A percentile compares a stretch with the other conserved stretches of the same genome.
phyloP scores from a whole-genome alignment of 2,329 filamentous ascomycete genomes.

The Allantophomopsis lycopodina region DNA sequence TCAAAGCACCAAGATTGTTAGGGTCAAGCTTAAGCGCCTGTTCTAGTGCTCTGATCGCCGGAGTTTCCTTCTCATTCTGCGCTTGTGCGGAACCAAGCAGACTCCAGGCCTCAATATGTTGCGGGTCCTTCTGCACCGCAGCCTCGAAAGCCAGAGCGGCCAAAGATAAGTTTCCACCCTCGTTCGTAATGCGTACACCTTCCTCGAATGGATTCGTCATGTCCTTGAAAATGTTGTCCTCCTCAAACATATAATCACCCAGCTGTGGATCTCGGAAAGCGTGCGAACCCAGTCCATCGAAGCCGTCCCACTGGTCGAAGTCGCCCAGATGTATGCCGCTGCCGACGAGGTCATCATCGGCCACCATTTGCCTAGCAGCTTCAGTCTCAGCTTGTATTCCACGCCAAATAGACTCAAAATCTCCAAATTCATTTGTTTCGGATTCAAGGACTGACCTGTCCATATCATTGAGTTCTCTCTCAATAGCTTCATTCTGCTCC shows the following conservation, averaged over 20 bases:
- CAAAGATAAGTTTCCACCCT: slow-evolving; percentile 86
- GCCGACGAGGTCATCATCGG: slow-evolving; percentile 44
- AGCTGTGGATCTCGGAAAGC: slow-evolving; percentile 61
- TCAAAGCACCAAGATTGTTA: slow-evolving; percentile 75
- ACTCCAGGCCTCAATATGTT: slow-evolving; percentile 88
- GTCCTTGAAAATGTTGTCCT: slow-evolving; percentile 79
- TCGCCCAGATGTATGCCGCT: slow-evolving; percentile 55
- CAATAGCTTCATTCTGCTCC: slow-evolving; percentile 20
- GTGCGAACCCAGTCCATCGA: slow-evolving; percentile 58
- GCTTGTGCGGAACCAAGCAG: slow-evolving; percentile 85
- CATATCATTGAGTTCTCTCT: slow-evolving; percentile 69
- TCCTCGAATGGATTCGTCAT: slow-evolving; percentile 81
- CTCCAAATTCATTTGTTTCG: slow-evolving; percentile 64
- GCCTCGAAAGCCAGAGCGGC: slow-evolving; percentile 93
- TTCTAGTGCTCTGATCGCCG: slow-evolving; percentile 86
- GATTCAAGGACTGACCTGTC: slow-evolving; percentile 68
- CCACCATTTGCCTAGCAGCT: slow-evolving; percentile 54
- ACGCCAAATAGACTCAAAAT: slow-evolving; percentile 84
- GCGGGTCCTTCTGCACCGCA: slow-evolving; percentile 77
- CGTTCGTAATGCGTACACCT: slow-evolving; percentile 82
- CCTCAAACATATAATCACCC: slow-evolving; percentile 88
- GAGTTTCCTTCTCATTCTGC: slow-evolving; percentile 96
- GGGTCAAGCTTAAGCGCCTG: slow-evolving; percentile 81
- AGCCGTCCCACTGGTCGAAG: slow-evolving; percentile 65
- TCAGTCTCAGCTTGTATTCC: slow-evolving; percentile 68